These are phyloP conservation scores for Hortaea werneckii DNA, from an alignment of 2,329 filamentous ascomycete genomes.

Conservation along the genomic window DNA sequence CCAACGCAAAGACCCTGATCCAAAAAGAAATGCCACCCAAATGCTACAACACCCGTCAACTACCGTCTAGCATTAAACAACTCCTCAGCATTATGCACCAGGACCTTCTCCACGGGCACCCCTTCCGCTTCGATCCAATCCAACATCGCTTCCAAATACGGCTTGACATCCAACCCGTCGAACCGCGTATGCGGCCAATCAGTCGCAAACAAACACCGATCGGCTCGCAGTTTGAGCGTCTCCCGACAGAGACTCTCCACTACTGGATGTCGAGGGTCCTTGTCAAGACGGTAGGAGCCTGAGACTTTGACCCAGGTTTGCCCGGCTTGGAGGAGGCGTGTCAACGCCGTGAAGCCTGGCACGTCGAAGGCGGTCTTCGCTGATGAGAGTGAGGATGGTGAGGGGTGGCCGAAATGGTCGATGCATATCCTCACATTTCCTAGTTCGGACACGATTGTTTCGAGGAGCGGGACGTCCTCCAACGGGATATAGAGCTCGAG, in stretches of 20 bases:
- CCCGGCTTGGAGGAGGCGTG: constrained; percentile 37
- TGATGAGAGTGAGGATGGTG: constrained; percentile 31
- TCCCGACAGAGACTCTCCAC: constrained; percentile 41
- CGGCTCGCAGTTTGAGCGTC: constrained; percentile 36
- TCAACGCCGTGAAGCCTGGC: constrained; percentile 40
- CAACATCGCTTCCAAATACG: constrained; percentile 45
- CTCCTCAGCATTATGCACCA: constrained; percentile 46
- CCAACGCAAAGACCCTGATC: no score
- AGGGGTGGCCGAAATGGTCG: constrained; percentile 46
- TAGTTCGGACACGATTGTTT: constrained; percentile 39
- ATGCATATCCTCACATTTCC: constrained; percentile 42
- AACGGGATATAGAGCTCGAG: constrained; percentile 50
- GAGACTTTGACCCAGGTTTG: constrained; percentile 50
- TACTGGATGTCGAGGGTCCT: constrained; percentile 34
- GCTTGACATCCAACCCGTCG: constrained; percentile 45
- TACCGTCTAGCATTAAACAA: constrained; percentile 26
- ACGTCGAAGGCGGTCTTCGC: constrained; percentile 31
- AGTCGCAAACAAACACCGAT: constrained; percentile 47
- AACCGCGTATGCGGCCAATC: constrained; percentile 58
- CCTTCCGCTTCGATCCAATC: constrained; percentile 42
- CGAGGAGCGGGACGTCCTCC: constrained; percentile 39
- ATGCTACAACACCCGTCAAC: no score
- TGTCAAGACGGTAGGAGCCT: constrained; percentile 46
- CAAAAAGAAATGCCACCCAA: no score
- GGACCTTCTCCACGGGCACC: constrained; percentile 40